phyloP scores from a whole-genome alignment of 306 rosid species.

The Fagus crenata region DNA sequence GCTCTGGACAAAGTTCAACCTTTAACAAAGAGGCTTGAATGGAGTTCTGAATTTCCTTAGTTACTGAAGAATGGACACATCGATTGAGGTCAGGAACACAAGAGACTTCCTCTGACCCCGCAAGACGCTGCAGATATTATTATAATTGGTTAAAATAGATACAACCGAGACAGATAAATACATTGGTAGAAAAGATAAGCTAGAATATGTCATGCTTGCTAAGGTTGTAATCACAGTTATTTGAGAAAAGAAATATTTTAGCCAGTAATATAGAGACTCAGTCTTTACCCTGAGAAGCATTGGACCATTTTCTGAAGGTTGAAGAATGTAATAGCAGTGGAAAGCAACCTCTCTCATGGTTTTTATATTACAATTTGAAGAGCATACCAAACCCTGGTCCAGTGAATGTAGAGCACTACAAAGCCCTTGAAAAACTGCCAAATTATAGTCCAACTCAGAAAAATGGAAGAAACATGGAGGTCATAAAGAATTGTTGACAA shows the following conservation, averaged over 20 bases:
- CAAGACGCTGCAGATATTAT: slow-evolving; percentile 61
- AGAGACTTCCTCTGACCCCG: slow-evolving; percentile 74
- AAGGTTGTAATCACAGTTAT: background rate
- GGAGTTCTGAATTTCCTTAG: slow-evolving; percentile 55
- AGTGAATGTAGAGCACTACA: slow-evolving; percentile 28
- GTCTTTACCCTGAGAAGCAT: slow-evolving; percentile 70
- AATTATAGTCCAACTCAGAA: slow-evolving; percentile 21
- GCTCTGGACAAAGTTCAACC: slow-evolving; percentile 38
- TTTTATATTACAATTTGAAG: slow-evolving; percentile 44
- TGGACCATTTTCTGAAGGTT: slow-evolving; percentile 63
- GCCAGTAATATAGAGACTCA: slow-evolving; percentile 11
- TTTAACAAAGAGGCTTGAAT: slow-evolving; percentile 53
- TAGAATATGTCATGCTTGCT: slow-evolving; percentile 21
- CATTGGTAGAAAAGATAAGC: slow-evolving; percentile 19
- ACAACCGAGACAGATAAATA: slow-evolving; percentile 16
- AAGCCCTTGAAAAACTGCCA: slow-evolving; percentile 36
- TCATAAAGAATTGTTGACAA: slow-evolving; percentile 25
- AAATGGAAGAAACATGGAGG: slow-evolving; percentile 20
- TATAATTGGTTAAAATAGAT: slow-evolving; percentile 23
- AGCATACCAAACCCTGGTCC: slow-evolving; percentile 39
- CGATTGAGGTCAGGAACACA: slow-evolving; percentile 43
- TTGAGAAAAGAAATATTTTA: background rate
- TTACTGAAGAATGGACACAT: slow-evolving; percentile 38
- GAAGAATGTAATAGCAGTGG: slow-evolving; percentile 65
- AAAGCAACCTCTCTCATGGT: slow-evolving; percentile 59